Conservation (phyloP, 179 eudicot genomes). For the Nepenthes alata region DNA sequence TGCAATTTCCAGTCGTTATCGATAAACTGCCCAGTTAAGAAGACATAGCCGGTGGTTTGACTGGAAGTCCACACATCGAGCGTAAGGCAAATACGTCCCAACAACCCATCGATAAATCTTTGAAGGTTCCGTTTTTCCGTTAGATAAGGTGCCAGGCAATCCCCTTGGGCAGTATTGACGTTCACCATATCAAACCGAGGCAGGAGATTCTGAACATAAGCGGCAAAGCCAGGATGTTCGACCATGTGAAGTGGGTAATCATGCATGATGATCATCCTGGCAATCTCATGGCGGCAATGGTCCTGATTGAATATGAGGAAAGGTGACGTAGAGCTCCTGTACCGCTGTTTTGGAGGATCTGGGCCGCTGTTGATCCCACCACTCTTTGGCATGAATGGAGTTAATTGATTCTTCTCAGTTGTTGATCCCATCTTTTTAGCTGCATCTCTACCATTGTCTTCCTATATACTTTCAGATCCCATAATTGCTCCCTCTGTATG, state of each 20-base stretch:
- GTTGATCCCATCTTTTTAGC: no score
- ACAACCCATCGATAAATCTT: slow-evolving; percentile 30
- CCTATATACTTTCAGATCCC: no score
- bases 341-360: no score
- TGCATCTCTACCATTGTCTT: no score
- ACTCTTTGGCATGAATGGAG: no score
- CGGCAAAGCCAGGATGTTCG: slow-evolving; percentile 39
- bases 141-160: slow-evolving; percentile 34
- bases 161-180: slow-evolving; percentile 27
- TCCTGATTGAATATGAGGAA: slow-evolving; percentile 41
- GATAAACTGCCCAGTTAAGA: slow-evolving; percentile 38
- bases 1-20: slow-evolving; percentile 40
- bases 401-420: no score
- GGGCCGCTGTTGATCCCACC: no score
- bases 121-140: slow-evolving; percentile 40
- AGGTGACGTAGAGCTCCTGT: no score
- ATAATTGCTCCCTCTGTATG: no score
- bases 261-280: slow-evolving; percentile 52
- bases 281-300: slow-evolving; percentile 18
- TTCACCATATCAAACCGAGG: slow-evolving; percentile 36
- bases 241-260: slow-evolving; percentile 50
- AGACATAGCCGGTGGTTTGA: slow-evolving; percentile 24
- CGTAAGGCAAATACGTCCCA: slow-evolving; percentile 38
- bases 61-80: slow-evolving; percentile 28
- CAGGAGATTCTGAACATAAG: slow-evolving; percentile 42